A percentile compares a stretch with the other conserved stretches of the same genome.
Evolutionary conservation across 345 rosid species (phyloP).

Genomic region (Raphanus sativus): DNA sequence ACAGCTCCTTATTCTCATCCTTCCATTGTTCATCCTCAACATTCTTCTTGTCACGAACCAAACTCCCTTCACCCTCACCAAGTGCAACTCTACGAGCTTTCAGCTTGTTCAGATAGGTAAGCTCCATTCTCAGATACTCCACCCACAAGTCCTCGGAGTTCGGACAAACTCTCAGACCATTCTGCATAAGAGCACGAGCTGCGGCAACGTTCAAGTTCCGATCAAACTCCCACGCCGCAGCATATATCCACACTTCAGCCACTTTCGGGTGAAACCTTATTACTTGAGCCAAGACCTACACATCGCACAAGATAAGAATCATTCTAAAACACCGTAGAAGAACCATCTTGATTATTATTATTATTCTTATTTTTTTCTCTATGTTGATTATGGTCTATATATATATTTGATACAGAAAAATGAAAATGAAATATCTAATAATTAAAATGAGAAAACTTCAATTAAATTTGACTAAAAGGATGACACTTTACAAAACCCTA

Average conservation of each 20-base stretch:
- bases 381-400: not conserved
- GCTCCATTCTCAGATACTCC: conserved; percentile 91
- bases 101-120: conserved; percentile 79
- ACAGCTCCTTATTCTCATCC: conserved; percentile 64
- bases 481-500: not conserved
- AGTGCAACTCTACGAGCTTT: conserved; percentile 80
- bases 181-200: conserved; percentile 92
- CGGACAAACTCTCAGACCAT: conserved; percentile 78
- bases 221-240: conserved; percentile 98
- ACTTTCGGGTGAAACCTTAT: conserved; percentile 84
- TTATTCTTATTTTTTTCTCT: too few relatives aligned
- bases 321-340: too few relatives aligned
- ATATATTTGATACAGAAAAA: not conserved
- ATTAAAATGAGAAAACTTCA: not conserved
- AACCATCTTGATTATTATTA: too few relatives aligned
- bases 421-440: not conserved
- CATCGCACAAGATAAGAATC: not conserved
- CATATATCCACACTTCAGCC: conserved; percentile 90
- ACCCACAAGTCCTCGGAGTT: conserved; percentile 85
- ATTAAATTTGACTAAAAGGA: not conserved
- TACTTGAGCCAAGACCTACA: conserved; percentile 77
- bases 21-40: conserved; percentile 57
- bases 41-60: conserved; percentile 43
- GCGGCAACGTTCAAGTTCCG: conserved; percentile 70
- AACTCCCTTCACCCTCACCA: conserved; percentile 69